These are phyloP conservation scores for Cyberlindnera amylophila DNA, from an alignment of 805 yeast species.

Conservation along the genomic window DNA sequence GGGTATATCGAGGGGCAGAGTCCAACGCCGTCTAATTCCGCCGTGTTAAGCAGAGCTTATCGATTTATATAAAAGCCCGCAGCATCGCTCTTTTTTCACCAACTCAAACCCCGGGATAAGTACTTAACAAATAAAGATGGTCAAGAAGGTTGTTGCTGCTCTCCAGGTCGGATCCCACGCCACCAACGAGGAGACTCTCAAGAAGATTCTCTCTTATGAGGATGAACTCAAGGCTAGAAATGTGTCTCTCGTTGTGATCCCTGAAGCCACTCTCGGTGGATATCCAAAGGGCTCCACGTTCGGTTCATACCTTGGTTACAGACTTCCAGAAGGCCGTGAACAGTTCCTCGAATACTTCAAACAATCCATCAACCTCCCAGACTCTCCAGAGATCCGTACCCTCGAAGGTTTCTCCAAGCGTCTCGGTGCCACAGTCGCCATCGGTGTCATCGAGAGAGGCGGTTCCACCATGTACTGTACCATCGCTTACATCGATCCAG, in stretches of 20 bases:
- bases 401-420: slow-evolving; percentile 32
- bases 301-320: slow-evolving; percentile 40
- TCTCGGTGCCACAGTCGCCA: slow-evolving; percentile 34
- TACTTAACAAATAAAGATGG: not conserved
- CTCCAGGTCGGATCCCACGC: slow-evolving; percentile 39
- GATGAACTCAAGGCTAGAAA: slow-evolving; percentile 30
- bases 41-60: too few species aligned
- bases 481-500: slow-evolving; percentile 37
- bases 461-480: slow-evolving; percentile 40
- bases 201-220: slow-evolving; percentile 37
- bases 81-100: too few species aligned
- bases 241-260: slow-evolving; percentile 39
- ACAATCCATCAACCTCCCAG: slow-evolving; percentile 35
- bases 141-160: slow-evolving; percentile 33
- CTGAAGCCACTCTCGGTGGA: slow-evolving; percentile 45
- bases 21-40: too few species aligned
- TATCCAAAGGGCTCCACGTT: slow-evolving; percentile 43
- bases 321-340: slow-evolving; percentile 39
- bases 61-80: too few species aligned
- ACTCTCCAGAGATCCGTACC: slow-evolving; percentile 31
- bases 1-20: too few species aligned
- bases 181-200: slow-evolving; percentile 36
- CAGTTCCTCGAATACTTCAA: slow-evolving; percentile 35
- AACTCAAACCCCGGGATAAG: too few species aligned
- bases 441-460: slow-evolving; percentile 40